Percentiles rank a stretch among this genome's conserved stretches.
These are phyloP conservation scores for Aspergillus oerlinghausenensis DNA, from an alignment of 2,329 filamentous ascomycete species.

Conservation along the genomic window DNA sequence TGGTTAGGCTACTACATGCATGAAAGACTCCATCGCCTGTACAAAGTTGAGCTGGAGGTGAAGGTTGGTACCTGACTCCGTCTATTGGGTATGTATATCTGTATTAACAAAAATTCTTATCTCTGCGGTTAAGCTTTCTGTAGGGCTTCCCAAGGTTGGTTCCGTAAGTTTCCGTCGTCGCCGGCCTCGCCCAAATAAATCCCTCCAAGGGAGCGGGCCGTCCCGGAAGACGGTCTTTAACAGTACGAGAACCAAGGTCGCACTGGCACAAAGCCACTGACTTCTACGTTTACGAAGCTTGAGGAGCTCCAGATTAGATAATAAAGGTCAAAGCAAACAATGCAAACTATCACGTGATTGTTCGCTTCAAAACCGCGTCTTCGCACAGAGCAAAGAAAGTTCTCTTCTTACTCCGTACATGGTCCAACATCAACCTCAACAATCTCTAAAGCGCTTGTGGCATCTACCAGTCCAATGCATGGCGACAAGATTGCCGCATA, in stretches of 20 bases:
- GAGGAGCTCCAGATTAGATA: no score
- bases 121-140: no score
- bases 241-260: background rate
- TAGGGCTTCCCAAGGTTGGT: background rate
- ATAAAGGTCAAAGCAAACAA: slow-evolving; percentile 1
- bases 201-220: background rate
- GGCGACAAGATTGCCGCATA: background rate
- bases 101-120: background rate
- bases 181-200: background rate
- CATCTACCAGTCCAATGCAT: slow-evolving; percentile 2
- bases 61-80: background rate
- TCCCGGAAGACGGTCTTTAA: background rate
- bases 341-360: slow-evolving; percentile 12
- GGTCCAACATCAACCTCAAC: no score
- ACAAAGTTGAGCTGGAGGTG: background rate
- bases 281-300: background rate
- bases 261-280: background rate
- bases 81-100: background rate
- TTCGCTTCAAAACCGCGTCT: slow-evolving; percentile 5
- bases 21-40: background rate
- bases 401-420: background rate
- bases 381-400: slow-evolving; percentile 6
- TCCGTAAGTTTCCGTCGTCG: background rate
- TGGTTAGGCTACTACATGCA: background rate
- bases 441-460: background rate